Conservation (phyloP, 2,329 filamentous ascomycete species). For the Huntiella omanensis region DNA sequence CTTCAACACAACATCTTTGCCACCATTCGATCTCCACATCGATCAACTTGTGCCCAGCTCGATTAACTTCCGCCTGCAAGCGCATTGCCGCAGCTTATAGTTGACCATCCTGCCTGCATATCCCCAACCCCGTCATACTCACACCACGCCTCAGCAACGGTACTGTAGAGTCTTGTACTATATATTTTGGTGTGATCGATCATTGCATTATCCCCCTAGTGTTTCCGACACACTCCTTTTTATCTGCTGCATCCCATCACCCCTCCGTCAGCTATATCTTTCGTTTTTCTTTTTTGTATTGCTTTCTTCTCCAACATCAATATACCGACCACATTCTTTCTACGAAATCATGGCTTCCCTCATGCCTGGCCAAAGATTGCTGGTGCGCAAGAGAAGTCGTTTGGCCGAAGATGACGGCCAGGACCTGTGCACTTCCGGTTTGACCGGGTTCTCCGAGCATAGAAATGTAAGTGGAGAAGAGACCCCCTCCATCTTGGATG, state of each 20-base stretch:
- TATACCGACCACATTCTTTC: background rate
- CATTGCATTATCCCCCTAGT: background rate
- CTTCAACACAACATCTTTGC: no score
- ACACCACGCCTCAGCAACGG: slow-evolving; percentile 1
- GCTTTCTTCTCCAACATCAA: background rate
- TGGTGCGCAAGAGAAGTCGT: slow-evolving; percentile 10
- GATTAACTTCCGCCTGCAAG: background rate
- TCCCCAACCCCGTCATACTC: slow-evolving; percentile 5
- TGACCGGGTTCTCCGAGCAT: slow-evolving; percentile 9
- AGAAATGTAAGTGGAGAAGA: slow-evolving; percentile 9
- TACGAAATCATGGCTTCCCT: slow-evolving; percentile 5
- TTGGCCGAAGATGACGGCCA: slow-evolving; percentile 8
- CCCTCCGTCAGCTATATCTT: background rate
- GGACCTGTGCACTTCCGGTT: background rate
- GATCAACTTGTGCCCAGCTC: no score
- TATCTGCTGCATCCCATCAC: background rate
- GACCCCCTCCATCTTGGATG: no score
- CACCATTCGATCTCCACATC: no score
- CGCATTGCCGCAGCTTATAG: slow-evolving; percentile 1
- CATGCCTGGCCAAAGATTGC: slow-evolving; percentile 5
- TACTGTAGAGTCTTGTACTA: background rate
- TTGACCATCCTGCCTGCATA: slow-evolving; percentile 1
- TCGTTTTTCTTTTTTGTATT: background rate
- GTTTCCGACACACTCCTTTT: background rate
- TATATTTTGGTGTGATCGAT: background rate